Conservation (phyloP, 2,329 filamentous ascomycete species). For the Colletotrichum noveboracense region DNA sequence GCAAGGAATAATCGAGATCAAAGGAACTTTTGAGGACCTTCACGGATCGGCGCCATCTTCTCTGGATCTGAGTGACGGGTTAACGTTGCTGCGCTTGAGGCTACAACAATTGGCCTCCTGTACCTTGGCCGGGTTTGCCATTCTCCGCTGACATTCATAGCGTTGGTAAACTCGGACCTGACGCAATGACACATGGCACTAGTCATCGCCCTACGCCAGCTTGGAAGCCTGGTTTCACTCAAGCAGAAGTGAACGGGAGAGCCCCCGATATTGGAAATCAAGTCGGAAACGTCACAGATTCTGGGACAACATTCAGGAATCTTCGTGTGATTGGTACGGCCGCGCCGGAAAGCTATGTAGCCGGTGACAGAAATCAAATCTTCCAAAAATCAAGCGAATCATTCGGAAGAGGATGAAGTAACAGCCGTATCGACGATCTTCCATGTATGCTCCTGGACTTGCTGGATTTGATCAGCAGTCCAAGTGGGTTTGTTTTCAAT, state of each 20-base stretch:
- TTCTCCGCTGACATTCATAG: background rate
- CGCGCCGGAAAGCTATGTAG: background rate
- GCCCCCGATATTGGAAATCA: background rate
- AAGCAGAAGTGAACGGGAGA: background rate
- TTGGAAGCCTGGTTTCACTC: background rate
- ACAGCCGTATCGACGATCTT: slow-evolving; percentile 25
- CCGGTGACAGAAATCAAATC: background rate
- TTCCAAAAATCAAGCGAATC: background rate
- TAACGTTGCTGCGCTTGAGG: background rate
- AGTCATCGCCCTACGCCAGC: background rate
- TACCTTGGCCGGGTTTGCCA: background rate
- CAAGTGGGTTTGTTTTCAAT: slow-evolving; percentile 31
- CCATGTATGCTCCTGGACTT: slow-evolving; percentile 37
- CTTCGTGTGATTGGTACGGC: background rate
- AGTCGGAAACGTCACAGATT: background rate
- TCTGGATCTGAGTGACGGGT: background rate
- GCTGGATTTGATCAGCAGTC: slow-evolving; percentile 30
- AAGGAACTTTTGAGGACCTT: too few relatives aligned
- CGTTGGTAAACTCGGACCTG: background rate
- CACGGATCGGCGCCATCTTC: background rate
- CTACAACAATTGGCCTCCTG: background rate
- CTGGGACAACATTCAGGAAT: background rate
- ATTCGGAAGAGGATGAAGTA: background rate
- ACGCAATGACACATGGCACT: background rate
- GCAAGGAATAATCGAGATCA: background rate